Evolutionary conservation across 768 basidiomycete species (phyloP).

Genomic region (Mrakia frigida): DNA sequence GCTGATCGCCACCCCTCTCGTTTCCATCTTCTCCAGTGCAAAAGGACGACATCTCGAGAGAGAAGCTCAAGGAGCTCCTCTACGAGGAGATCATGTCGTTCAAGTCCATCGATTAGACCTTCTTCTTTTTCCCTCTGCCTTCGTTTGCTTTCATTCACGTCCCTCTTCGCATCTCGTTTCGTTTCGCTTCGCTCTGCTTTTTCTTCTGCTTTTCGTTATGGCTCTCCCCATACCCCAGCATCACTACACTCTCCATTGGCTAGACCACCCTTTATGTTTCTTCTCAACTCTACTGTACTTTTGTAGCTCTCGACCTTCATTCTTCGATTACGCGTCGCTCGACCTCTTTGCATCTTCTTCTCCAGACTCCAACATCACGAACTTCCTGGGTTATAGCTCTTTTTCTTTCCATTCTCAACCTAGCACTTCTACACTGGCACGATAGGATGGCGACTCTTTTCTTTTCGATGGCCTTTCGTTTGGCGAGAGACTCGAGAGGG

Average conservation of each 20-base stretch:
- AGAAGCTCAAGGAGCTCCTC: constrained; percentile 86
- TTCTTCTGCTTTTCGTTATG: background rate
- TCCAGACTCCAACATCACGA: too few relatives aligned
- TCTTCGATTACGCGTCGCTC: too few relatives aligned
- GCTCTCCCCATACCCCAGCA: too few relatives aligned
- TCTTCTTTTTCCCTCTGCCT: background rate
- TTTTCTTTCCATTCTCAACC: too few relatives aligned
- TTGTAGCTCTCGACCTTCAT: too few relatives aligned
- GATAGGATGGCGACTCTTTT: too few relatives aligned
- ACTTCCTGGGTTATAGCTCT: too few relatives aligned
- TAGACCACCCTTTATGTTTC: background rate
- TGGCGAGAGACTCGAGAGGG: too few relatives aligned
- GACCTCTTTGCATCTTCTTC: too few relatives aligned
- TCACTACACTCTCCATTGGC: background rate
- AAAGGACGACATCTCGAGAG: constrained; percentile 92
- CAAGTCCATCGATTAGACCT: constrained; percentile 21
- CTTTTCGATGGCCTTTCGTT: too few relatives aligned
- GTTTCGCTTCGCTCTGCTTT: background rate
- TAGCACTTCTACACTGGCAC: background rate
- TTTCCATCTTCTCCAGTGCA: constrained; percentile 40
- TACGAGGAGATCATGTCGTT: constrained; percentile 79
- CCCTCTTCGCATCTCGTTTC: background rate
- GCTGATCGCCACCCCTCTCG: constrained; percentile 39
- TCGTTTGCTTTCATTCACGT: background rate
- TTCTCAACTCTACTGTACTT: background rate